phyloP scores from a whole-genome alignment of 306 rosid genomes.

The Prunus fruticosa region DNA sequence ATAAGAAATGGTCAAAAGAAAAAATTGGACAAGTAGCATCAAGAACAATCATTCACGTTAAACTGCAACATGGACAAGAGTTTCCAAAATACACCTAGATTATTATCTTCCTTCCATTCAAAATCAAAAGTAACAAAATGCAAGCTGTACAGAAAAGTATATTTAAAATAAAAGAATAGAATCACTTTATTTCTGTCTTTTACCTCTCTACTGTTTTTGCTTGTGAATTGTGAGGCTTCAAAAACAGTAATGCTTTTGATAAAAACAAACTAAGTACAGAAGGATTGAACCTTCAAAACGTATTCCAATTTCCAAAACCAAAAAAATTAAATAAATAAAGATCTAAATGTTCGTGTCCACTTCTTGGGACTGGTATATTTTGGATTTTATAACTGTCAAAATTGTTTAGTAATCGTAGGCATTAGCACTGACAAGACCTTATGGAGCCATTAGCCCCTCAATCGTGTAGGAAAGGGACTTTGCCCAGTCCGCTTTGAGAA shows the following conservation, averaged over 20 bases:
- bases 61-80: too few species aligned
- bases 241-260: neutral
- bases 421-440: slow-evolving; percentile 25
- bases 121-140: neutral
- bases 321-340: slow-evolving; percentile 2
- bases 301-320: neutral
- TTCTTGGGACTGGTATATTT: slow-evolving; percentile 32
- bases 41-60: too few species aligned
- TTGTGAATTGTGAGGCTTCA: slow-evolving; percentile 26
- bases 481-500: slow-evolving; percentile 96
- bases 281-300: slow-evolving; percentile 15
- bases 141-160: neutral
- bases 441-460: slow-evolving; percentile 99
- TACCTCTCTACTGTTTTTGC: slow-evolving; percentile 7
- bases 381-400: slow-evolving; percentile 45
- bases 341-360: neutral
- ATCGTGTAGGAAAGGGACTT: slow-evolving; percentile 86
- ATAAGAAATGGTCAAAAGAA: too few species aligned
- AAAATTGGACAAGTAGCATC: too few species aligned
- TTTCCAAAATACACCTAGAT: too few species aligned
- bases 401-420: slow-evolving; percentile 44
- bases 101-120: too few species aligned
- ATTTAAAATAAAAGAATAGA: slow-evolving; percentile 8
- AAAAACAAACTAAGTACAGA: slow-evolving; percentile 25
- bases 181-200: slow-evolving; percentile 2